Evolutionary conservation across 1,284 basidiomycete species (phyloP).

Genomic region (Irpex lacteus): DNA sequence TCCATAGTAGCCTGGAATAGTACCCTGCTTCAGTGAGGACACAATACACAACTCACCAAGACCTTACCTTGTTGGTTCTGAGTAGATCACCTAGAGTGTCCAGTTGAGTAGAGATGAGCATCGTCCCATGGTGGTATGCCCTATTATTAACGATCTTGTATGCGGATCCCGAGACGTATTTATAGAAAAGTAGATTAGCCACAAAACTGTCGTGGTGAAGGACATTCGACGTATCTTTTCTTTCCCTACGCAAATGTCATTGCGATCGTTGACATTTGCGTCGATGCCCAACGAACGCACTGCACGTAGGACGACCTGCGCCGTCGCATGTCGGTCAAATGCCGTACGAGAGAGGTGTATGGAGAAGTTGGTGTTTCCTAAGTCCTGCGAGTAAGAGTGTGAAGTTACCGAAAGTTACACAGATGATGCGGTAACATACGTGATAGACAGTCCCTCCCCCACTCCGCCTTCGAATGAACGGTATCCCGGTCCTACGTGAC

Average conservation of each 20-base stretch:
- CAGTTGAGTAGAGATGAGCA: conserved; percentile 87
- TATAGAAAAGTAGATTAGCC: conserved; percentile 10
- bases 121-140: conserved; percentile 99
- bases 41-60: no score
- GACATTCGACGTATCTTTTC: conserved; percentile 66
- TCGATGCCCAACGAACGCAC: conserved; percentile 73
- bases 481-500: conserved; percentile 54
- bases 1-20: conserved; percentile 64
- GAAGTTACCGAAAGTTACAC: not conserved
- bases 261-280: conserved; percentile 84
- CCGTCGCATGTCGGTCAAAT: conserved; percentile 83
- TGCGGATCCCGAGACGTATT: conserved; percentile 92
- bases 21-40: no score
- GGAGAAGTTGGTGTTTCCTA: conserved; percentile 97
- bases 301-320: conserved; percentile 76
- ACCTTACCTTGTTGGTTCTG: conserved; percentile 63
- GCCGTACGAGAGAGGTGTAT: conserved; percentile 82
- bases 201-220: conserved; percentile 11
- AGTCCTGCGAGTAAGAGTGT: conserved; percentile 60
- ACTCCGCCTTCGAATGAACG: conserved; percentile 84
- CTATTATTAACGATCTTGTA: conserved; percentile 93
- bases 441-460: conserved; percentile 93
- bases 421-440: not conserved
- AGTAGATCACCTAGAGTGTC: conserved; percentile 72
- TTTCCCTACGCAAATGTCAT: conserved; percentile 82